Percentiles rank a stretch among this genome's conserved stretches.
Evolutionary conservation across 148 eudicot species (phyloP).

Genomic region (Mesembryanthemum crystallinum): DNA sequence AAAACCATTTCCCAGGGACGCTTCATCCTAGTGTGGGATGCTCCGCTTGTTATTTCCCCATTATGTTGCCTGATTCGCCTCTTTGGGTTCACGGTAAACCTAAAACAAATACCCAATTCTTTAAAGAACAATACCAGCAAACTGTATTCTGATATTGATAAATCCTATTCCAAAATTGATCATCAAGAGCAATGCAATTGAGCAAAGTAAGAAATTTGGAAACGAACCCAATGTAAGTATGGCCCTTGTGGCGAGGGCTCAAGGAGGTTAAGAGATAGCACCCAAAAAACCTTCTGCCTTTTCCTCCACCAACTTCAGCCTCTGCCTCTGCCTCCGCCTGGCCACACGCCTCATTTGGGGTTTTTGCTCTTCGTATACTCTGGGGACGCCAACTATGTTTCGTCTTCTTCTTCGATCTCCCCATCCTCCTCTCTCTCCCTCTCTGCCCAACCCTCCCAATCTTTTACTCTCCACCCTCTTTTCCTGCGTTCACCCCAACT

Average conservation of each 20-base stretch:
- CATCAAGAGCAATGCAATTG: too few species aligned
- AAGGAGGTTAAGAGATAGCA: slow-evolving; percentile 80
- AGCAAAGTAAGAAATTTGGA: neutral
- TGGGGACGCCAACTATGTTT: neutral
- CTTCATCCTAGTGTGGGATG: slow-evolving; percentile 61
- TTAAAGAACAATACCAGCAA: too few species aligned
- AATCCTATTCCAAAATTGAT: too few species aligned
- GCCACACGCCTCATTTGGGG: neutral
- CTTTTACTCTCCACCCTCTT: neutral
- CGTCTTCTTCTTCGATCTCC: slow-evolving; percentile 20
- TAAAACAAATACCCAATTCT: slow-evolving; percentile 15
- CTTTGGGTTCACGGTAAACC: slow-evolving; percentile 85
- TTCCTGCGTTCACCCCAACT: neutral
- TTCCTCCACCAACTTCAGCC: neutral
- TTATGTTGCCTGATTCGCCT: slow-evolving; percentile 87
- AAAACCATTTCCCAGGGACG: slow-evolving; percentile 97
- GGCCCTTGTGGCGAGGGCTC: slow-evolving; percentile 82
- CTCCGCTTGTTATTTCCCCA: slow-evolving; percentile 80
- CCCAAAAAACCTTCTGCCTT: slow-evolving; percentile 37
- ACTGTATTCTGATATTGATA: too few species aligned
- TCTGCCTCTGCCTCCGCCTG: neutral
- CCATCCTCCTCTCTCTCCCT: too few species aligned
- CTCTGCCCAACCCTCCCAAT: slow-evolving; percentile 16
- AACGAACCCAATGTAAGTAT: slow-evolving; percentile 78
- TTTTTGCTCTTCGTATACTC: neutral